A percentile compares a stretch with the other conserved stretches of the same genome.
Conservation (phyloP, 192 early-diverging fungal genomes). For the Dissophora globulifera region DNA sequence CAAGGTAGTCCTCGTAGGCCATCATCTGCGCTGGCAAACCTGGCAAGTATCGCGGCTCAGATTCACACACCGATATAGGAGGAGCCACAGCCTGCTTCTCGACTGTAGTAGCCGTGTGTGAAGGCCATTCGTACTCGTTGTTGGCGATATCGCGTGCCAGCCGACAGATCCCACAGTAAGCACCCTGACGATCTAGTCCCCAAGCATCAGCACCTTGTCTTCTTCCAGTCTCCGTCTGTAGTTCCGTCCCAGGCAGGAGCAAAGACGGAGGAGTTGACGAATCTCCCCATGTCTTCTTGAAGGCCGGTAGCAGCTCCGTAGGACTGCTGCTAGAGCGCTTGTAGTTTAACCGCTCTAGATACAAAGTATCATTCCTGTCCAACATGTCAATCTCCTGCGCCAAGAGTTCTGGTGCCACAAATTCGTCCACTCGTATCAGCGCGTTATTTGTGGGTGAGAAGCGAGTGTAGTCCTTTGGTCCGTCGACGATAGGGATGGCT, state of each 20-base stretch:
- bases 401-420: constrained; percentile 24
- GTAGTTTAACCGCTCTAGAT: constrained; percentile 5
- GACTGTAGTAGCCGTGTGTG: too few relatives aligned
- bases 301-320: background rate
- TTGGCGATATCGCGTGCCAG: constrained; percentile 13
- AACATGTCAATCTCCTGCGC: constrained; percentile 12
- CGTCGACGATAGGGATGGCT: constrained; percentile 32
- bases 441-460: constrained; percentile 20
- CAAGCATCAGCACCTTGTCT: background rate
- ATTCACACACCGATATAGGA: background rate
- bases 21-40: constrained; percentile 20
- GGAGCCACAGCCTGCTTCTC: too few relatives aligned
- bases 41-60: constrained; percentile 11
- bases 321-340: background rate
- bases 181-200: constrained; percentile 8
- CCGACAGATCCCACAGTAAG: constrained; percentile 26
- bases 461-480: constrained; percentile 17
- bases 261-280: too few relatives aligned
- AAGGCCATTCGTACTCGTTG: too few relatives aligned
- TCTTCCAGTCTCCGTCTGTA: too few relatives aligned
- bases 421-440: constrained; percentile 10
- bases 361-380: constrained; percentile 12
- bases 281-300: constrained; percentile 5
- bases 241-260: too few relatives aligned
- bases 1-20: constrained; percentile 17